Conservation (phyloP, 2,329 filamentous ascomycete genomes). For the Plenodomus biglobosus region DNA sequence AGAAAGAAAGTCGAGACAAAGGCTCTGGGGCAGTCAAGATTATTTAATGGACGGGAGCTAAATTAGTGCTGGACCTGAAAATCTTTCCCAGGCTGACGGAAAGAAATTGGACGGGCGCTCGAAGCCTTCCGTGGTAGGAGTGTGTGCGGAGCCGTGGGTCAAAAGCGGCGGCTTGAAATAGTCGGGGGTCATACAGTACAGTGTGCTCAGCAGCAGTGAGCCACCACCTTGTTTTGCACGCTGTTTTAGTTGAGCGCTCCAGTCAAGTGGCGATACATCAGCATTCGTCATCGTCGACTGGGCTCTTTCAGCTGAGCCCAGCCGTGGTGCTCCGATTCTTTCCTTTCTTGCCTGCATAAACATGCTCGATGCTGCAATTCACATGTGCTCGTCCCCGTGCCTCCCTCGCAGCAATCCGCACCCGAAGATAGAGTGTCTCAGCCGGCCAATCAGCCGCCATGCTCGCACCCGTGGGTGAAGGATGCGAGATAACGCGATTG, state of each 20-base stretch:
- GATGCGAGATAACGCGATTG: constrained; percentile 32
- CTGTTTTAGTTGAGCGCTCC: no score
- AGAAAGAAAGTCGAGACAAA: constrained; percentile 18
- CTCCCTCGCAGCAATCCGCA: constrained; percentile 19
- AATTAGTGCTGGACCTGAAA: constrained; percentile 33
- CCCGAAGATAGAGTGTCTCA: constrained; percentile 14
- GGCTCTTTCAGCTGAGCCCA: constrained; percentile 16
- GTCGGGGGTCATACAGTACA: constrained; percentile 10
- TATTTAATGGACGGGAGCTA: constrained; percentile 39
- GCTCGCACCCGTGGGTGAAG: constrained; percentile 10
- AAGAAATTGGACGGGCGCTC: constrained; percentile 26
- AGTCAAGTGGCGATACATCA: neutral
- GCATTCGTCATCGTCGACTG: constrained; percentile 21
- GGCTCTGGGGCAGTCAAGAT: constrained; percentile 11
- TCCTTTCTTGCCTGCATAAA: constrained; percentile 12
- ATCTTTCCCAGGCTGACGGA: constrained; percentile 28
- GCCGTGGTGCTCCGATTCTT: constrained; percentile 15
- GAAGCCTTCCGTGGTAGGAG: constrained; percentile 15
- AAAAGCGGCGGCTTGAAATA: constrained; percentile 9
- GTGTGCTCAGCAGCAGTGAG: no score
- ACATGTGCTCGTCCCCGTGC: constrained; percentile 14
- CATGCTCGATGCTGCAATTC: constrained; percentile 9
- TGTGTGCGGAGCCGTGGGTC: constrained; percentile 26
- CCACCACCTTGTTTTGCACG: no score
- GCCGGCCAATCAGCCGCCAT: constrained; percentile 28